A percentile compares a stretch with the other conserved stretches of the same genome.
Evolutionary conservation across 768 basidiomycete species (phyloP).

Genomic region (Sistotremastrum suecicum): DNA sequence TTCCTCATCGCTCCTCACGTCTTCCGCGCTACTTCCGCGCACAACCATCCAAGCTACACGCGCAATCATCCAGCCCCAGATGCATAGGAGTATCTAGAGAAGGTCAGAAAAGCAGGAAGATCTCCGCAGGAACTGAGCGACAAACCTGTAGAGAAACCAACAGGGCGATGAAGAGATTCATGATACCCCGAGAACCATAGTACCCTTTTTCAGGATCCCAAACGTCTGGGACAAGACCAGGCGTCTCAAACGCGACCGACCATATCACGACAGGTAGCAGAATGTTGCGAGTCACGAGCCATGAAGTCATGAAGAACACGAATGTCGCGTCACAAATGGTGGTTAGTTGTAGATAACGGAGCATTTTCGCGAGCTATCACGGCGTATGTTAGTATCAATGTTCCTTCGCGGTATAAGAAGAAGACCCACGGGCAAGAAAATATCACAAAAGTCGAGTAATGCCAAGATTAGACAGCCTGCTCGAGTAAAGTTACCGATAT

Average conservation of each 20-base stretch:
- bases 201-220: slow-evolving; percentile 48
- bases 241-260: slow-evolving; percentile 39
- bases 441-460: slow-evolving; percentile 90
- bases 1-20: slow-evolving; percentile 79
- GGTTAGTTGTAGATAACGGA: slow-evolving; percentile 63
- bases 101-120: slow-evolving; percentile 3
- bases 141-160: slow-evolving; percentile 51
- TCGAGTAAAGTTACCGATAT: slow-evolving; percentile 73
- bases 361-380: slow-evolving; percentile 79
- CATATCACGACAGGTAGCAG: slow-evolving; percentile 63
- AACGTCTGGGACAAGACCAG: slow-evolving; percentile 30
- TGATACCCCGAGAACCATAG: slow-evolving; percentile 35
- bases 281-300: slow-evolving; percentile 83
- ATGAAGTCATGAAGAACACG: slow-evolving; percentile 71
- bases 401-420: background rate
- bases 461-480: slow-evolving; percentile 83
- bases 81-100: slow-evolving; percentile 47
- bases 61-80: slow-evolving; percentile 84
- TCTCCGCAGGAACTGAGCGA: background rate
- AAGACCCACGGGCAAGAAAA: slow-evolving; percentile 70
- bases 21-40: slow-evolving; percentile 61
- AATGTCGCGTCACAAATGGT: slow-evolving; percentile 63
- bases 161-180: slow-evolving; percentile 35
- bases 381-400: background rate
- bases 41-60: slow-evolving; percentile 74